These are phyloP conservation scores for Lithospermum erythrorhizon DNA, from an alignment of 257 asterid genomes.

Conservation along the genomic window DNA sequence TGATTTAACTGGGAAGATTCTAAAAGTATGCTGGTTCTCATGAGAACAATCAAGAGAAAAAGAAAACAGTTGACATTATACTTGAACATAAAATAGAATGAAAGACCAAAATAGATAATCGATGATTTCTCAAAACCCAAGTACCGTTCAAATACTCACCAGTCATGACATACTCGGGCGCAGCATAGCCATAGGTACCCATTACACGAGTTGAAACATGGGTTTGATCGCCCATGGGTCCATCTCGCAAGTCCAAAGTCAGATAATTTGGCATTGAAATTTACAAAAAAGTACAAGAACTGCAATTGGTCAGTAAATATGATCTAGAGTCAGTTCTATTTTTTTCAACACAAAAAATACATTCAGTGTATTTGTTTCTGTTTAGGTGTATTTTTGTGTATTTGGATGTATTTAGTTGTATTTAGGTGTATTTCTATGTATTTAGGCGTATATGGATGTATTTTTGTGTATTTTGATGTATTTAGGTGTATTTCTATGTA, in stretches of 20 bases:
- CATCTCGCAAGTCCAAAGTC: slow-evolving; percentile 93
- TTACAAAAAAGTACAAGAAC: slow-evolving; percentile 14
- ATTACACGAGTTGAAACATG: slow-evolving; percentile 94
- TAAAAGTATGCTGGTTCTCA: neutral
- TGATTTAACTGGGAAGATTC: neutral
- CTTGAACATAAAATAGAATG: neutral
- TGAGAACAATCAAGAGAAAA: neutral
- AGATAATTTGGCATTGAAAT: slow-evolving; percentile 87
- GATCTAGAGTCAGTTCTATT: neutral
- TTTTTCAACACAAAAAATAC: too few species aligned
- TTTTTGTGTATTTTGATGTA: too few species aligned
- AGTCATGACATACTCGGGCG: slow-evolving; percentile 97
- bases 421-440: too few species aligned
- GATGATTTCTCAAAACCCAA: neutral
- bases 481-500: too few species aligned
- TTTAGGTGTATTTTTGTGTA: too few species aligned
- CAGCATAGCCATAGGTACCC: slow-evolving; percentile 98
- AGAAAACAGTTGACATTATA: neutral
- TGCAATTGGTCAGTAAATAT: neutral
- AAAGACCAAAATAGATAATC: neutral
- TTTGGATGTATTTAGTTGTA: too few species aligned
- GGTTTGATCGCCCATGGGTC: slow-evolving; percentile 96
- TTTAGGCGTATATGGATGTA: too few species aligned
- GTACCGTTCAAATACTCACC: slow-evolving; percentile 53
- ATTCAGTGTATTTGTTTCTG: too few species aligned